Evolutionary conservation across 805 yeast species (phyloP), one percentile per base, ranked within the genome.

Genomic region (Debaryomyces hansenii): DNA sequence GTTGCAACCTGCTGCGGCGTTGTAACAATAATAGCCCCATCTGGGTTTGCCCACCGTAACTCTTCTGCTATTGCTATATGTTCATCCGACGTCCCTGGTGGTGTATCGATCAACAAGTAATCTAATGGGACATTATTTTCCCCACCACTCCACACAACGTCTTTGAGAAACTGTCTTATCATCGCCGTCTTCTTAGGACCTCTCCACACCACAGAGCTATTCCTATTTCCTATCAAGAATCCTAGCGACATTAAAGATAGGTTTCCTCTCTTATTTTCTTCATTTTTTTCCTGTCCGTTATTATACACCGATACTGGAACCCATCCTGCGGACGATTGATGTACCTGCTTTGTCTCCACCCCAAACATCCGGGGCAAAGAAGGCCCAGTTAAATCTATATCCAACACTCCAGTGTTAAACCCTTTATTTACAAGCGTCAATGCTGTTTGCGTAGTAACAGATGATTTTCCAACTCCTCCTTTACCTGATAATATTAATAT

Each of bases 11-110:
- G 80, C 60, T 94, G 99, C 1, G 99, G 99, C 0, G 99, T 94
- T 0, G 99, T 94, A 5, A 94, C 99, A 1, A 94, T 80, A 0
- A 94, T 84, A 0, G 97, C 97, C 0, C 98, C 98, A 56, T 90
- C 96, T 2, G 92, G 90, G 21, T 76, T 75, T 0, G 83, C 83
- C 61, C 69, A 77, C 46, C 85, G 69, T 35, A 94, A 74, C 64
- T 90, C 96, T 60, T 94, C 98, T 4, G 97, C 97, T 33, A 95
- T 86, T 4, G 97, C 90, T 33, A 94, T 94, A 63, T 94, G 99
- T 63, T 94, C 99, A 66, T 94, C 99, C 0, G 96, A 87, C 0
- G 99, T 94, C 0, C 99, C 99, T 0, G 99, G 99, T 0, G 99
- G 99, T 0, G 99, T 94, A 63, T 94, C 99, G 5, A 94, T 90